Evolutionary conservation across 768 basidiomycete genomes (phyloP), one percentile per base, ranked within the genome.

Genomic region (Boletus pseudo-olivaceus): DNA sequence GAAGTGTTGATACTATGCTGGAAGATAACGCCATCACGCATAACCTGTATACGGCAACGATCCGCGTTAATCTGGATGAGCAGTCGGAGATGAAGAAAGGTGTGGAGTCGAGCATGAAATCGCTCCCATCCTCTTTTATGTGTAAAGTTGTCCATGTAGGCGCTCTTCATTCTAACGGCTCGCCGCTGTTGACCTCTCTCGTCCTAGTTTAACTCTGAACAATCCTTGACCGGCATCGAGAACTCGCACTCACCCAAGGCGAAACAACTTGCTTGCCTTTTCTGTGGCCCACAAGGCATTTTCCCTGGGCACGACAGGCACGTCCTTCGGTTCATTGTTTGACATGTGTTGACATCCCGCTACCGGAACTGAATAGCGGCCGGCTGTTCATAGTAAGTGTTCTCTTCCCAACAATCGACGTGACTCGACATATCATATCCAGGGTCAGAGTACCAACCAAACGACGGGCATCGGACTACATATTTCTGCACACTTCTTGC

Each of bases 361-460:
- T 19, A 9, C 5, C 9, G n/a, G 23, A 14, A 23, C 26, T 29
- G 26, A 27, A 39, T 15, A 61, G 60, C 2, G 60, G 49, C 20
- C 59, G 54, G 35, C 37, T 60, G 7, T 60, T 61, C 26, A 61
- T 60, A 26, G 59, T 61, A 23, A 32, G 58, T 45, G 2, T 26
- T 27, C 5, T 15, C 10, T 38, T 44, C 6, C 5, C 23, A 14
- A 35, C 17, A 14, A 15, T 38, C 32, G 10, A 40, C 9, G 2
- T 4, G 7, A 4, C 19, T 33, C 4, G 35, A 30, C 37, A 53
- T 19, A 11, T 29, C 14, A 7, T 46, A 20, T 46, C 7, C 19
- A 90, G 88, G 92, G 92, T 15, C 93, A 95, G 70, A 83, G 91
- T 17, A 96, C 93, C 3, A 85, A 79, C 7, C 95, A 98, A 70